A percentile compares a stretch with the other conserved stretches of the same genome.
Conservation (phyloP, 2,329 filamentous ascomycete species). For the Coleophoma crateriformis region DNA sequence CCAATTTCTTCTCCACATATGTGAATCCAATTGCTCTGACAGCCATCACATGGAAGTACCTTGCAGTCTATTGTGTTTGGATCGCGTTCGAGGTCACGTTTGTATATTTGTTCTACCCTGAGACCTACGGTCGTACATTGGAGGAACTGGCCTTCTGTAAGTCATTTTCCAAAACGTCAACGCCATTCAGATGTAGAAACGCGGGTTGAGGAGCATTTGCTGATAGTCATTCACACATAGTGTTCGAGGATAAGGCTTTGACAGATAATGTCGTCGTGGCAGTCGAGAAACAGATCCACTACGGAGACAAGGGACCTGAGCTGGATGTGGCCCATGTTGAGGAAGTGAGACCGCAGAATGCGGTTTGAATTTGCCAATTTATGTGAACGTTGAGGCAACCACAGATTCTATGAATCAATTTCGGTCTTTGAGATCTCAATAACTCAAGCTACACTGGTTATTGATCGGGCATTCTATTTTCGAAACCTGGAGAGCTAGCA, state of each 20-base stretch:
- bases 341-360: too few species aligned
- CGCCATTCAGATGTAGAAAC: background rate
- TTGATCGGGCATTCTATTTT: too few species aligned
- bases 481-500: too few species aligned
- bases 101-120: slow-evolving; percentile 39
- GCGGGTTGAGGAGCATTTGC: too few species aligned
- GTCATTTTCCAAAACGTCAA: slow-evolving; percentile 13
- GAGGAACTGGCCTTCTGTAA: slow-evolving; percentile 40
- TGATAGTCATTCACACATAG: slow-evolving; percentile 8
- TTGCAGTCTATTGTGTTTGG: slow-evolving; percentile 37
- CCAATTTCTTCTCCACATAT: slow-evolving; percentile 41
- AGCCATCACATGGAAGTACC: slow-evolving; percentile 35
- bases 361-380: too few species aligned
- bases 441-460: too few species aligned
- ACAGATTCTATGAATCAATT: too few species aligned
- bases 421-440: too few species aligned
- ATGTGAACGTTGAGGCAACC: too few species aligned
- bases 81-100: slow-evolving; percentile 34
- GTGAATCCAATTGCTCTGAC: slow-evolving; percentile 39
- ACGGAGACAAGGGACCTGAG: slow-evolving; percentile 6
- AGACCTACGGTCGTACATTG: slow-evolving; percentile 35
- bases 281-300: slow-evolving; percentile 29
- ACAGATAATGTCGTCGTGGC: slow-evolving; percentile 28
- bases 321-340: background rate
- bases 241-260: slow-evolving; percentile 31